These are phyloP conservation scores for Solanum hybrid DNA, from an alignment of 305 asterid genomes.

Conservation along the genomic window DNA sequence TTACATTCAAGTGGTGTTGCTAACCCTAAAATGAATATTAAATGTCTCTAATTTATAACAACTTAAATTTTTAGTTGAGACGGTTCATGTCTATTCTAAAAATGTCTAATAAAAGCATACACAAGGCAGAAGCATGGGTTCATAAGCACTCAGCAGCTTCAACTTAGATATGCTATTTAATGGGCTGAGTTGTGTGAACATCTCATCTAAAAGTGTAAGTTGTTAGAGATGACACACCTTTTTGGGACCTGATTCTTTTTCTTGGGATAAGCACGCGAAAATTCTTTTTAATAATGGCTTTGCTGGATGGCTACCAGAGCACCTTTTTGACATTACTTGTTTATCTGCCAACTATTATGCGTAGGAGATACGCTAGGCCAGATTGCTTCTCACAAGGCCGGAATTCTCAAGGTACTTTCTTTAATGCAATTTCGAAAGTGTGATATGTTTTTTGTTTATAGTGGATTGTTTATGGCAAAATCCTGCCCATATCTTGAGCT, in stretches of 20 bases:
- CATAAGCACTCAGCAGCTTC: background rate
- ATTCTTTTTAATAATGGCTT: background rate
- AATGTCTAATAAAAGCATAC: background rate
- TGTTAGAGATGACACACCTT: background rate
- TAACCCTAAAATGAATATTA: background rate
- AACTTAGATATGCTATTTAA: background rate
- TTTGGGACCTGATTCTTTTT: background rate
- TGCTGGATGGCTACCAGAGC: background rate
- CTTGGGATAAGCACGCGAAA: background rate
- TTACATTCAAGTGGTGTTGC: background rate
- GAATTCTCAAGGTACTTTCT: constrained; percentile 66
- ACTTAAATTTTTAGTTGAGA: background rate
- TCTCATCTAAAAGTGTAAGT: background rate
- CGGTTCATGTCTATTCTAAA: background rate
- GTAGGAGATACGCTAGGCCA: constrained; percentile 61
- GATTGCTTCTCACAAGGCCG: constrained; percentile 94
- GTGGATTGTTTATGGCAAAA: constrained; percentile 14
- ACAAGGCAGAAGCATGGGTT: background rate
- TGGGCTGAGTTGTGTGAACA: background rate
- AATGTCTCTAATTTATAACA: background rate
- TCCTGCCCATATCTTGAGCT: constrained; percentile 13
- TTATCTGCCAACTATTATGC: constrained; percentile 8
- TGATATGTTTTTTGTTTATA: constrained; percentile 7
- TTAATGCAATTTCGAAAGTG: constrained; percentile 9
- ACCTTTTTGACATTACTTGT: constrained; percentile 3